Conservation (phyloP, 2,329 filamentous ascomycete genomes). For the Fusarium sp. region DNA sequence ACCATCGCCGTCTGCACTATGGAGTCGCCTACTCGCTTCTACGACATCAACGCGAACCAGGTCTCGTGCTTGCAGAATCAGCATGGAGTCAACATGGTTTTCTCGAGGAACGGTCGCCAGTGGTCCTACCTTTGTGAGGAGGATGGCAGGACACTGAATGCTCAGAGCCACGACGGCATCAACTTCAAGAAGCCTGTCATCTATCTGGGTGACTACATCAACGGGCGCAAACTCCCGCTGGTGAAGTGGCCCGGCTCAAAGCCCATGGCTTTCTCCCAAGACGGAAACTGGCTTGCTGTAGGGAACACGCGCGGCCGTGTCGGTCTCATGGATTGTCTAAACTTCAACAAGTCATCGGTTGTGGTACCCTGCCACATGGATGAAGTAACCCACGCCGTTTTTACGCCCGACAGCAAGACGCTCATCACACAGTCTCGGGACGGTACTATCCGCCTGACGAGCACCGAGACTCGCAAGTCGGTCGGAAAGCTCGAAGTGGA, state of each 20-base stretch:
- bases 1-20: conserved; percentile 46
- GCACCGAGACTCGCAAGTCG: conserved; percentile 34
- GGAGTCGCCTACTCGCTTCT: conserved; percentile 47
- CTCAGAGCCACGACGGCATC: conserved; percentile 40
- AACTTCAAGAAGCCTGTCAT: conserved; percentile 45
- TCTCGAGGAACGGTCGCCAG: conserved; percentile 36
- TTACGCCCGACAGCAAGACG: conserved; percentile 45
- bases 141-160: conserved; percentile 41
- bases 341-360: conserved; percentile 30
- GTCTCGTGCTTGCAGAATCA: conserved; percentile 41
- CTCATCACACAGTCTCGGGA: conserved; percentile 48
- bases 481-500: conserved; percentile 51
- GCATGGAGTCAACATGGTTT: conserved; percentile 46
- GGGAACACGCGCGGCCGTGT: conserved; percentile 43
- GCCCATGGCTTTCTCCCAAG: conserved; percentile 46
- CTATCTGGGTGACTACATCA: conserved; percentile 45
- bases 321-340: conserved; percentile 40
- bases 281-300: conserved; percentile 46
- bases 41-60: conserved; percentile 41
- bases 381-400: conserved; percentile 47
- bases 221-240: conserved; percentile 35
- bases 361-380: conserved; percentile 45
- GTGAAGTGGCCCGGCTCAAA: conserved; percentile 43
- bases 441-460: conserved; percentile 49
- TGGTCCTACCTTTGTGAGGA: conserved; percentile 49